A percentile compares a stretch with the other conserved stretches of the same genome.
Conservation (phyloP, 2,329 filamentous ascomycete species). For the Monosporascus sp. region DNA sequence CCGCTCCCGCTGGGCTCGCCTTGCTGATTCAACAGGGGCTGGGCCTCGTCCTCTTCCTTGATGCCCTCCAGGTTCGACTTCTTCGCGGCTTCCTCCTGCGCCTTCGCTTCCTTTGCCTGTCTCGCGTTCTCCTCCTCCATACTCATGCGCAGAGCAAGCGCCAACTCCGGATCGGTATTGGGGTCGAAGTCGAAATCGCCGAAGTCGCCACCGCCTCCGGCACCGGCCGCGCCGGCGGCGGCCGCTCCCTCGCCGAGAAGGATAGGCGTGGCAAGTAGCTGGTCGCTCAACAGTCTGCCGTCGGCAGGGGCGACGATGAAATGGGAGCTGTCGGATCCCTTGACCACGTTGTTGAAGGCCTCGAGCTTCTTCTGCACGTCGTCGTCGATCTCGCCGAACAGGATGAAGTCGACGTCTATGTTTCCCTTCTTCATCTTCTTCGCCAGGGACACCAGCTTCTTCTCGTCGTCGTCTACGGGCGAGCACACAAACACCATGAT, state of each 20-base stretch:
- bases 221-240: constrained; percentile 48
- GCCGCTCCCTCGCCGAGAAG: constrained; percentile 73
- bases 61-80: constrained; percentile 78
- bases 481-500: constrained; percentile 98
- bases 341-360: constrained; percentile 89
- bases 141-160: constrained; percentile 91
- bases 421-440: constrained; percentile 99
- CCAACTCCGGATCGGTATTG: constrained; percentile 85
- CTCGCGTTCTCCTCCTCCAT: constrained; percentile 97
- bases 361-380: constrained; percentile 86
- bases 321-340: constrained; percentile 85
- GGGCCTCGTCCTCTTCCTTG: constrained; percentile 70
- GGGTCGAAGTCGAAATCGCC: constrained; percentile 85
- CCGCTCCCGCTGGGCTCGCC: constrained; percentile 61
- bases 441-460: constrained; percentile 79
- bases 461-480: constrained; percentile 82
- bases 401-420: constrained; percentile 87
- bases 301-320: constrained; percentile 87
- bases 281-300: constrained; percentile 86
- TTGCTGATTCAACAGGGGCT: constrained; percentile 58
- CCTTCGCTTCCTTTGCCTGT: constrained; percentile 77
- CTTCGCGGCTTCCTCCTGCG: constrained; percentile 66
- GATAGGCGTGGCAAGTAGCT: constrained; percentile 84
- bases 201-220: constrained; percentile 62
- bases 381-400: constrained; percentile 90